Percentiles rank a stretch among this genome's conserved stretches.
Evolutionary conservation across 2,329 filamentous ascomycete genomes (phyloP).

Genomic region (Colletotrichum sp.): DNA sequence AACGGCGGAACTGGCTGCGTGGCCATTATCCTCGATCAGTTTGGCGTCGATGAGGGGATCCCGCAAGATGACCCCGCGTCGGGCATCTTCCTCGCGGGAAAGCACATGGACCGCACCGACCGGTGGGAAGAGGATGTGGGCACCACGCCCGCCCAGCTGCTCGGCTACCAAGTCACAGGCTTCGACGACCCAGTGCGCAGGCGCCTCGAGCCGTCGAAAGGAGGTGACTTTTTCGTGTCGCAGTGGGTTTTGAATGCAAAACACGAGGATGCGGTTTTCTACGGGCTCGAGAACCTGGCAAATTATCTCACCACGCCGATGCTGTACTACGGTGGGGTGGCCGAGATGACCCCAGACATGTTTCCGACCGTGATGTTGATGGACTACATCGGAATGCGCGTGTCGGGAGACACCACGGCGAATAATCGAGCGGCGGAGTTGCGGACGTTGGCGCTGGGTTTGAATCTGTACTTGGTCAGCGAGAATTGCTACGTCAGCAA

Average conservation of each 20-base stretch:
- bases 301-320: slow-evolving; percentile 36
- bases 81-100: slow-evolving; percentile 30
- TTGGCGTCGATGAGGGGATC: slow-evolving; percentile 22
- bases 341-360: slow-evolving; percentile 28
- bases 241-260: slow-evolving; percentile 22
- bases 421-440: slow-evolving; percentile 34
- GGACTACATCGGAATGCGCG: slow-evolving; percentile 35
- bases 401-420: slow-evolving; percentile 27
- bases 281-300: slow-evolving; percentile 31
- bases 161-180: not conserved
- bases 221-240: not conserved
- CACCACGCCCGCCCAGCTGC: accelerated
- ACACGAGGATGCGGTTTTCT: slow-evolving; percentile 26
- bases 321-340: slow-evolving; percentile 37
- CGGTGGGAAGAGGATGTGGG: not conserved
- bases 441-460: slow-evolving; percentile 33
- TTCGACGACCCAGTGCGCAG: not conserved
- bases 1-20: slow-evolving; percentile 38
- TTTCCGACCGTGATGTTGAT: slow-evolving; percentile 36
- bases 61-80: not conserved
- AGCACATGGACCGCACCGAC: not conserved
- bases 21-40: slow-evolving; percentile 31
- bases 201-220: not conserved
- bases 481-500: slow-evolving; percentile 34
- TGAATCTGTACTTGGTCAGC: slow-evolving; percentile 36